Base-by-base conservation (phyloP, 148 eudicot genomes). In the Cornus controversa region DNA sequence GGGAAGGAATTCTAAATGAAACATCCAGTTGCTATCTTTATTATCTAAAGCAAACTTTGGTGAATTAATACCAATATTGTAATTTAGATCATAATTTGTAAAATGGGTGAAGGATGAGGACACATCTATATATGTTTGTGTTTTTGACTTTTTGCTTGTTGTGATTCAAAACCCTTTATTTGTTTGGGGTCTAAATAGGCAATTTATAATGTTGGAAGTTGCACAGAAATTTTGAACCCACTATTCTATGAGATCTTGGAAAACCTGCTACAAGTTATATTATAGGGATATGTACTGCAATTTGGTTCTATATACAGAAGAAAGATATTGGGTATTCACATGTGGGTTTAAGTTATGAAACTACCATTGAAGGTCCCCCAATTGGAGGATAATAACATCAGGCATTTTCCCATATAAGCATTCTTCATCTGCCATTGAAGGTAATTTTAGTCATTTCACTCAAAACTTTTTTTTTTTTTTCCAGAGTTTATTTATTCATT, bases 341-440 rank as follows among this genome's bases (percentile, higher is more conserved):
- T 34, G 94, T 95, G 6, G 99, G 99, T 3, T 78, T 95, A 73
- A 95, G 96, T 75, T 95, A 93, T 80, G 99, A 95, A 54, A 83
- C 93, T 25, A 96, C 93, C 27, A 27, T 89, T 34, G 93, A 93
- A 79, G 99, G 97, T 57, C 99, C 93, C 60, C 82, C n/a, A n/a
- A 93, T 85, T 95, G 99, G 99, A 91, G 97, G 91, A 83, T 95
- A 76, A 91, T 93, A 75, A 95, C 99, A 1, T 93, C 97, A 0
- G n/a, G 97, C 99, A 2, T 95, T 95, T 80, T 89, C 99, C 0
- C 99, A 95, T 65, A 90, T 93, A 60, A 95, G 99, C 80, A 85
- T 93, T 74, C 78, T 95, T 40, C 99, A 95, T 87, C 91, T 95
- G n/a, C n/a, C n/a, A n/a, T n/a, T n/a, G n/a, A n/a, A n/a, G n/a